Evolutionary conservation across 2,329 filamentous ascomycete genomes (phyloP).

Genomic region (Neonectria coccinea): DNA sequence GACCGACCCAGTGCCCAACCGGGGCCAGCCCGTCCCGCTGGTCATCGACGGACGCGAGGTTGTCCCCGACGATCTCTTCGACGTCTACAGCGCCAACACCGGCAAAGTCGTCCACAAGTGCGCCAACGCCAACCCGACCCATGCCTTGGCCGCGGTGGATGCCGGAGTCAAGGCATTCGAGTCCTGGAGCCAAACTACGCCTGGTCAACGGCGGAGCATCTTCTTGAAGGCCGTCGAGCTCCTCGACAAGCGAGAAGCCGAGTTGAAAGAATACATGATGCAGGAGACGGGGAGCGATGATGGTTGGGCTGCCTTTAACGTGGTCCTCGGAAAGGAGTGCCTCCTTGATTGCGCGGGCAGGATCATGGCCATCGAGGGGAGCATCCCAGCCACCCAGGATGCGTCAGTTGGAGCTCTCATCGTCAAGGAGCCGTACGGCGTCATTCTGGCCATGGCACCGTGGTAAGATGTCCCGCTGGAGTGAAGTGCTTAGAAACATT

Average conservation of each 20-base stretch:
- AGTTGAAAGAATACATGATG: slow-evolving; percentile 66
- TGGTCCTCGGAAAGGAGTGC: slow-evolving; percentile 12
- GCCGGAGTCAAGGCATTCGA: slow-evolving; percentile 70
- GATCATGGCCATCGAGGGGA: slow-evolving; percentile 20
- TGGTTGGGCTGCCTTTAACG: slow-evolving; percentile 29
- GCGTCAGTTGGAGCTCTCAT: slow-evolving; percentile 64
- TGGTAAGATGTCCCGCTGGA: slow-evolving; percentile 39
- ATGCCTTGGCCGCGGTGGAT: slow-evolving; percentile 62
- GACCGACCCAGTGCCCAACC: neutral
- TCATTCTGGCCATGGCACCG: slow-evolving; percentile 47
- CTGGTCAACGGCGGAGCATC: slow-evolving; percentile 68
- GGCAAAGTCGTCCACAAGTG: slow-evolving; percentile 63
- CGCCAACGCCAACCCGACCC: slow-evolving; percentile 63
- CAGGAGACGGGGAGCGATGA: slow-evolving; percentile 50
- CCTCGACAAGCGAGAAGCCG: slow-evolving; percentile 63
- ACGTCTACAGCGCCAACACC: slow-evolving; percentile 67
- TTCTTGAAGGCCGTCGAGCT: slow-evolving; percentile 72
- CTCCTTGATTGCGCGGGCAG: slow-evolving; percentile 14
- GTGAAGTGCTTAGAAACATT: slow-evolving; percentile 19
- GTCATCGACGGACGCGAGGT: slow-evolving; percentile 60
- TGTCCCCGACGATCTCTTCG: slow-evolving; percentile 61
- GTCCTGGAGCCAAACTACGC: slow-evolving; percentile 71
- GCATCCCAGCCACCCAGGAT: slow-evolving; percentile 42
- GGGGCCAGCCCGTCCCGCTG: slow-evolving; percentile 51
- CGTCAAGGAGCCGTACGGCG: slow-evolving; percentile 52